Base-by-base conservation (phyloP, 1,139 yeast species). In the Casaregolazyma lundiana region DNA sequence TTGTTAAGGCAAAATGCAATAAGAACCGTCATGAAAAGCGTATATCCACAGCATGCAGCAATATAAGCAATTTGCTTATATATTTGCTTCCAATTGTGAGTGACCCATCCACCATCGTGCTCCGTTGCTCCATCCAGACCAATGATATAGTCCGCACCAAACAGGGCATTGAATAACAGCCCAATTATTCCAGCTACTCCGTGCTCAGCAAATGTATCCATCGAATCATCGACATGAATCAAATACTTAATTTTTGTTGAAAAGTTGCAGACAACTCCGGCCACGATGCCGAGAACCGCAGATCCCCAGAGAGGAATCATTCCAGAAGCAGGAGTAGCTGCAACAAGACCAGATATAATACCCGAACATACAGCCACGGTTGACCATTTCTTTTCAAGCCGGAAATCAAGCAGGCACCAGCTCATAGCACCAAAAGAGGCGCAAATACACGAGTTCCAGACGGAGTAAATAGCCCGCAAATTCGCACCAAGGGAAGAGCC, bases 151-250 rank as follows among this genome's bases (percentile, higher is more conserved):
- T 85, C 77, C 6, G 90, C 87, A 11, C 88, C 97, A 62, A 92
- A 89, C 3, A 92, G 63, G 0, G 89, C 97, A 63, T 90, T 90
- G 70, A 88, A 89, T 11, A 92, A 51, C 40, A 90, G 75, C 0
- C 98, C 97, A 44, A 92, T 76, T 43, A 89, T 75, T 32, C 98
- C 98, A 0, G 97, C 97, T 60, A 92, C 76, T 47, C 96, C 97
- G 83, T 92, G 98, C 79, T 90, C 97, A 18, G 97, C 97, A 65
- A 92, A 77, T 43, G 90, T 84, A 82, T 92, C 97, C 60, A 92
- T 74, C 2, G 97, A 83, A 68, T 92, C 98, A 65, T 92, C 97
- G 49, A 89, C 92, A 51, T 76, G 77, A 47, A 84, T 71, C 51
- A 87, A 68, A 63, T 85, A 88, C 69, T 92, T 92, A 65, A 92